These are phyloP conservation scores for Patellaria atrata DNA, from an alignment of 495 filamentous ascomycete genomes.

Conservation along the genomic window DNA sequence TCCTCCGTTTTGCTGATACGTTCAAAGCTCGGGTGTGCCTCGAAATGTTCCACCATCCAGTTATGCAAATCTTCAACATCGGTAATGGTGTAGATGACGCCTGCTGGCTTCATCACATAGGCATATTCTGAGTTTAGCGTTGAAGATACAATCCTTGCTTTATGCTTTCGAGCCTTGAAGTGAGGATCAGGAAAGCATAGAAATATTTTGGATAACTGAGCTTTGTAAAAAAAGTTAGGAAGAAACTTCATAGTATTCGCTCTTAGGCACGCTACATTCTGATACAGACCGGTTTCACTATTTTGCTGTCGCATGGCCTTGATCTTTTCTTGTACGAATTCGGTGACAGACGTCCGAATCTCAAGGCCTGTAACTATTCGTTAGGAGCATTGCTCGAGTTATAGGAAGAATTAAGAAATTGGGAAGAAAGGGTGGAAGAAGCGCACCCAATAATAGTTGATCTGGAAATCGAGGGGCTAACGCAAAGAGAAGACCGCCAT, in stretches of 20 bases:
- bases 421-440: not conserved
- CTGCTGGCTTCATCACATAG: constrained; percentile 68
- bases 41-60: constrained; percentile 85
- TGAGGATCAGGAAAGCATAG: constrained; percentile 98
- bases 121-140: constrained; percentile 87
- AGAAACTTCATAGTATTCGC: constrained; percentile 98
- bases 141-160: constrained; percentile 82
- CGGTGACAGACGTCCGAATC: constrained; percentile 75
- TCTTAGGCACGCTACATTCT: constrained; percentile 74
- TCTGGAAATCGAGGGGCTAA: constrained; percentile 69
- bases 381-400: too few relatives aligned
- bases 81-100: constrained; percentile 86
- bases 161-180: constrained; percentile 95
- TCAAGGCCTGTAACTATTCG: constrained; percentile 46
- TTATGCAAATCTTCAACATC: constrained; percentile 87
- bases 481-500: constrained; percentile 79
- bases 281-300: constrained; percentile 40
- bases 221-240: constrained; percentile 75
- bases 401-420: constrained; percentile 5
- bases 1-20: constrained; percentile 30
- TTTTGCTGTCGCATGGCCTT: constrained; percentile 57
- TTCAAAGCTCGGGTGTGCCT: constrained; percentile 52
- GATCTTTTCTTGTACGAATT: constrained; percentile 79
- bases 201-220: constrained; percentile 75
- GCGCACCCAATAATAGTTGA: constrained; percentile 62